Base-by-base conservation (phyloP, 2,329 filamentous ascomycete genomes). In the Trichoderma harzianum region DNA sequence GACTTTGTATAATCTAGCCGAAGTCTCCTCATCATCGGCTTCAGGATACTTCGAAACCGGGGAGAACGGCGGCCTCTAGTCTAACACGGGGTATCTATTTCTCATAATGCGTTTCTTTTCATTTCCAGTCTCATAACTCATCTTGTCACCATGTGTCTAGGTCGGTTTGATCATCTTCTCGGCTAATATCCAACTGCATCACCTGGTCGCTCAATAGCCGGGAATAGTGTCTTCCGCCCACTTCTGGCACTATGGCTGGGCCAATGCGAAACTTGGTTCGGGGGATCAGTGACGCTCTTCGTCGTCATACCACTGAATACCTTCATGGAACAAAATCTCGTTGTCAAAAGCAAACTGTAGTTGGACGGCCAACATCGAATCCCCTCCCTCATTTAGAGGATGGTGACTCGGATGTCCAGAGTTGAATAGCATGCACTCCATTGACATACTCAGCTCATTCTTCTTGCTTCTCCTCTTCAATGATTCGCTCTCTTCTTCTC, bases 401-500 rank as follows among this genome's bases (percentile, higher is more conserved):
- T 47, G 4, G 12, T 11, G 24, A n/a, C 21, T 67, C 26, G 7
- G 10, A 28, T 47, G 21, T 21, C 36, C 11, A 28, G 36, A 3
- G 24, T 64, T 47, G 47, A 67, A 28, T 57, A 14, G 10, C 11
- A n/a, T 26, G 36, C 14, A 34, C 16, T 16, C 14, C n/a, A 7
- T 6, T 28, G 10, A 11, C 4, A 18, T 16, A 30, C 3, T 43
- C 12, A 3, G 5, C 12, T 60, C n/a, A 47, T 11, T 47, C 26
- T n/a, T 51, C 47, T 18, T 34, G 26, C 14, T 82, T 82, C 70
- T 84, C 86, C 72, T 85, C 85, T 73, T 88, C 87, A 74, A 84
- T 84, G 76, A 84, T 86, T 76, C 84, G 86, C 80, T 94, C 92
- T 65, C 84, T 84, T 77, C 92, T 87, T 78, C 89, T 86, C 3